These are phyloP conservation scores for Medicago ruthenica DNA, from an alignment of 306 rosid species.

Conservation along the genomic window DNA sequence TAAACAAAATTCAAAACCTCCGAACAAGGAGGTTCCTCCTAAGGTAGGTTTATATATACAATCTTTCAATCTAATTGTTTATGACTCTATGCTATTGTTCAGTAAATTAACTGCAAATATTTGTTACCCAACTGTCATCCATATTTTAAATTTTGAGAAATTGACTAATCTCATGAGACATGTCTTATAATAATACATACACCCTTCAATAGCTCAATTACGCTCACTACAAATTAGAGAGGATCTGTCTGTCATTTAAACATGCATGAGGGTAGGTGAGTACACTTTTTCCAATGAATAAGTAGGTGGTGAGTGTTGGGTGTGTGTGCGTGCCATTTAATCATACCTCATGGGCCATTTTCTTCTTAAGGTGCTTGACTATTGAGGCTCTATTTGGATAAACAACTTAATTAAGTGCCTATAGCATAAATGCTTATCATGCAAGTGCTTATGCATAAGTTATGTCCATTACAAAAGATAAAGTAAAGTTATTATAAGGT, in stretches of 20 bases:
- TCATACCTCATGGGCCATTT: background rate
- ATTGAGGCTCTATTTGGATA: background rate
- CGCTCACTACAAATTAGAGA: no score
- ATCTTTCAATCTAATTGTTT: slow-evolving; percentile 2
- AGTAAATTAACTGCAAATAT: background rate
- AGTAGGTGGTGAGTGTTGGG: background rate
- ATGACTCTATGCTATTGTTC: background rate
- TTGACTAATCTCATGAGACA: no score
- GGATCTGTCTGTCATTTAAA: no score
- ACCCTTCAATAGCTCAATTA: no score
- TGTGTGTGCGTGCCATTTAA: background rate
- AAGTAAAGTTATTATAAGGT: background rate
- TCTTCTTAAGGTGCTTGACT: background rate
- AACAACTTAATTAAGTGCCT: background rate
- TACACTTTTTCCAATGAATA: no score
- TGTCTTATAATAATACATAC: no score
- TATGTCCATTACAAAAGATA: background rate
- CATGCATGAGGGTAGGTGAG: background rate
- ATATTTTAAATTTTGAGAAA: background rate
- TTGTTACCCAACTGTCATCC: background rate
- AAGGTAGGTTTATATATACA: slow-evolving; percentile 54
- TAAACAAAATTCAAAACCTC: slow-evolving; percentile 63
- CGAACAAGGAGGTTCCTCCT: slow-evolving; percentile 80
- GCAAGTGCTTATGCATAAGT: background rate
- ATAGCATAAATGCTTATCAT: background rate